Base-by-base conservation (phyloP, 345 rosid species). In the Anacardium occidentale region DNA sequence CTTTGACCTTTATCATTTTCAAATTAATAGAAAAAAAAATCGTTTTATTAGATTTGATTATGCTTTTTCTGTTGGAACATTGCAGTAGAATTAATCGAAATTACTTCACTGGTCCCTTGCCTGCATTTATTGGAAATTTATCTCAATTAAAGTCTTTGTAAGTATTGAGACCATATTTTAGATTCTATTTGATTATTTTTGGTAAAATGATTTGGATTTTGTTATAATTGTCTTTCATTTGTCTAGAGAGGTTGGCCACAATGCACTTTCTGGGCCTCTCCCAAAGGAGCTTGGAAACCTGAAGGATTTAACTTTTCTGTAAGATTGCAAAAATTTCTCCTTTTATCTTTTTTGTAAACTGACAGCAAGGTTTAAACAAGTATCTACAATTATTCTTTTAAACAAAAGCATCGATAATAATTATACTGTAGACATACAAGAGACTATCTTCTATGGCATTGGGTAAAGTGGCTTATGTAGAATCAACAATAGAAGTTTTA, bases 281-380 rank as follows among this genome's bases (percentile, higher is more conserved):
- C 86, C 86, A 0, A 66, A 58, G 55, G 83, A 81, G 64, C 65
- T 81, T 48, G 89, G 83, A 61, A 64, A 58, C 57, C 80, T 83
- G 14, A 68, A 20, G 18, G 64, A 75, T 40, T 77, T 85, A 37
- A 32, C 50, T 40, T 0, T 24, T 51, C 59, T 83, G 89, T 85
- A 81, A 77, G 83, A 37, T 48, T 3, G 2, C 5, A 13, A 13
- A 37, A 37, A 5, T 37, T 5, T 37, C 40, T 37, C 40, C 8
- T 37, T 37, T 37, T 37, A 5, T 7, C 9, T 37, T 7, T 37
- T 37, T 7, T 37, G 42, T 37, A 37, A 37, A 37, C 5, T 37
- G 42, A 37, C 8, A 37, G 1, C 9, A 37, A 37, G 42, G 7
- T 37, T 37, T 37, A 37, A 9, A 37, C 7, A 37, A 37, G 42